These are phyloP conservation scores for Dryas integrifolia DNA, from an alignment of 331 rosid genomes.

Conservation along the genomic window DNA sequence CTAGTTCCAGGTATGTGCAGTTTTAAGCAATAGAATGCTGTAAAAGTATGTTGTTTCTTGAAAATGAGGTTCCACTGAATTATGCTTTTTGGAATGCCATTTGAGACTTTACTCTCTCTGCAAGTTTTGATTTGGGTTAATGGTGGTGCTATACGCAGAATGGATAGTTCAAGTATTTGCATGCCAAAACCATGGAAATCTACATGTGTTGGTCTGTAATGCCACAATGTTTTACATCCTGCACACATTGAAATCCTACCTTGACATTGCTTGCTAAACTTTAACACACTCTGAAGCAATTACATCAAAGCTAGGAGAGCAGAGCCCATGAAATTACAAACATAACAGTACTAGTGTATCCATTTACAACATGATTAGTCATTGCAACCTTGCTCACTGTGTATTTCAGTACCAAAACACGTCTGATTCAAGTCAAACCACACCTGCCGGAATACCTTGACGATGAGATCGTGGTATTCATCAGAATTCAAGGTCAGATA, in stretches of 20 bases:
- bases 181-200: too few species aligned
- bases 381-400: constrained; percentile 32
- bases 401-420: constrained; percentile 33
- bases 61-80: too few species aligned
- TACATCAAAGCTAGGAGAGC: constrained; percentile 1
- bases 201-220: too few species aligned
- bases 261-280: not conserved
- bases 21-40: too few species aligned
- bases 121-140: too few species aligned
- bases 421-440: constrained; percentile 65
- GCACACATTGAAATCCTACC: not conserved
- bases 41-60: too few species aligned
- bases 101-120: too few species aligned
- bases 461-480: constrained; percentile 74
- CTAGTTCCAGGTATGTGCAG: too few species aligned
- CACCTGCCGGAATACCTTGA: constrained; percentile 84
- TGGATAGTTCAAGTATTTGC: too few species aligned
- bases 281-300: constrained; percentile 3
- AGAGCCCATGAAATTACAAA: constrained; percentile 9
- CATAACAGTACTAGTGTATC: constrained; percentile 14
- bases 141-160: too few species aligned
- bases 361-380: constrained; percentile 33
- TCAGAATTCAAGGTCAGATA: constrained; percentile 82
- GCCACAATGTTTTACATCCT: not conserved
- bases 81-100: too few species aligned